phyloP scores from a whole-genome alignment of 2,329 filamentous ascomycete genomes.

The Phialocephala sp. region DNA sequence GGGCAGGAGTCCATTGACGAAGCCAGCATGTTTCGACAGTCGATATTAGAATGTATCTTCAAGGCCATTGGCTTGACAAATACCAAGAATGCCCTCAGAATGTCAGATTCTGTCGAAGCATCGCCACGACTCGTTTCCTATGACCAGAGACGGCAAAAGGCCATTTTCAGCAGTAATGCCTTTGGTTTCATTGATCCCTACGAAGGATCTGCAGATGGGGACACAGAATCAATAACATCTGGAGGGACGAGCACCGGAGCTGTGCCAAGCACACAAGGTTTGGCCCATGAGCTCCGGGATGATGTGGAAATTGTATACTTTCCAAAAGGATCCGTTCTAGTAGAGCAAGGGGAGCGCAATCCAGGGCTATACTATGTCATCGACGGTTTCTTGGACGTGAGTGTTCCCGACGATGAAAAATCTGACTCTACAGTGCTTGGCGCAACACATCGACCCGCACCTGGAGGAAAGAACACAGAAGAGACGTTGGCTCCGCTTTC shows the following conservation, averaged over 20 bases:
- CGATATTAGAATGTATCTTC: slow-evolving; percentile 93
- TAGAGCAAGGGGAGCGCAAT: slow-evolving; percentile 96
- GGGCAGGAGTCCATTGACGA: slow-evolving; percentile 85
- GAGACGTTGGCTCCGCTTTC: slow-evolving; percentile 52
- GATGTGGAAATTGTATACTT: slow-evolving; percentile 98
- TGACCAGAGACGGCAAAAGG: slow-evolving; percentile 80
- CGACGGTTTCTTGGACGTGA: slow-evolving; percentile 94
- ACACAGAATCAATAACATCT: slow-evolving; percentile 84
- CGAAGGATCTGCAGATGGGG: slow-evolving; percentile 77
- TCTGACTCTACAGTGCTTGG: slow-evolving; percentile 40
- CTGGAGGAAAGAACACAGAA: slow-evolving; percentile 34
- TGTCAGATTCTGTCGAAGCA: slow-evolving; percentile 77
- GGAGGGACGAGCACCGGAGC: slow-evolving; percentile 64
- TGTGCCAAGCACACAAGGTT: slow-evolving; percentile 65
- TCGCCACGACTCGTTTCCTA: slow-evolving; percentile 86
- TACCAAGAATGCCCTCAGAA: slow-evolving; percentile 67
- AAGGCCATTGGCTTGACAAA: slow-evolving; percentile 86
- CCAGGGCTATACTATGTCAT: slow-evolving; percentile 97
- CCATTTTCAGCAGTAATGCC: slow-evolving; percentile 79
- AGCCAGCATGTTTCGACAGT: slow-evolving; percentile 85
- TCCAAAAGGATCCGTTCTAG: slow-evolving; percentile 88
- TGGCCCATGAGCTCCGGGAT: slow-evolving; percentile 82
- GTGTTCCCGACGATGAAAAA: slow-evolving; percentile 68
- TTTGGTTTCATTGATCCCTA: slow-evolving; percentile 91
- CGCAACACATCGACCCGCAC: slow-evolving; percentile 32